Percentiles rank a stretch among this genome's conserved stretches.
phyloP scores from a whole-genome alignment of 2,329 filamentous ascomycete genomes.

The Ustilaginoidea virens region DNA sequence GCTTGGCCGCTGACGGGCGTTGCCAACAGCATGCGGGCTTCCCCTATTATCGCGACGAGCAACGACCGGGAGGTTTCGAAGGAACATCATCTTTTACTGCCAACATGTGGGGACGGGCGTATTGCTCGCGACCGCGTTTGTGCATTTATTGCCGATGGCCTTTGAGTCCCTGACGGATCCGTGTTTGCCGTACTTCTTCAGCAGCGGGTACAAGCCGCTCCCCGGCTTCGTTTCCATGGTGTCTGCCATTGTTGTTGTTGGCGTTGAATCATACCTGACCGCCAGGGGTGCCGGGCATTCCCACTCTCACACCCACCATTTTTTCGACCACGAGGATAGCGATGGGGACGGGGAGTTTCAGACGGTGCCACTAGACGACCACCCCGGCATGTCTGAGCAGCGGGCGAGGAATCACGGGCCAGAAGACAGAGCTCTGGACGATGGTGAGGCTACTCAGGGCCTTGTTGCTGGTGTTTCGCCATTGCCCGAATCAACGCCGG shows the following conservation, averaged over 20 bases:
- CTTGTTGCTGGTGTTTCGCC: constrained; percentile 44
- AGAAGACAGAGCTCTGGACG: constrained; percentile 32
- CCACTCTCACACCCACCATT: constrained; percentile 35
- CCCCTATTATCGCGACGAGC: constrained; percentile 47
- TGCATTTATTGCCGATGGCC: constrained; percentile 57
- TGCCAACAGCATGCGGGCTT: constrained; percentile 42
- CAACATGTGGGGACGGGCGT: constrained; percentile 73
- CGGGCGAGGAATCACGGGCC: constrained; percentile 26
- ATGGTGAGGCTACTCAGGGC: constrained; percentile 35
- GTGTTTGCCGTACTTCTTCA: constrained; percentile 68
- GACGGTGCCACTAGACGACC: constrained; percentile 8
- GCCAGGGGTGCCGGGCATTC: constrained; percentile 48
- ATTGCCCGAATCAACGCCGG: constrained; percentile 37
- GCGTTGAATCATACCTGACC: constrained; percentile 79
- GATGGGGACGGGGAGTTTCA: constrained; percentile 17
- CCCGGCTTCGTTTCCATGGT: constrained; percentile 72
- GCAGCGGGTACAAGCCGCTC: constrained; percentile 60
- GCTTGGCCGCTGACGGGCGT: constrained; percentile 1
- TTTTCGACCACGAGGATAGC: constrained; percentile 35
- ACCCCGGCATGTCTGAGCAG: constrained; percentile 19
- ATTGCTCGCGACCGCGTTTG: constrained; percentile 73
- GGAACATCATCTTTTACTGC: constrained; percentile 47
- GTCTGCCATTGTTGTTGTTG: constrained; percentile 67
- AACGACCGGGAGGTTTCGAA: constrained; percentile 40
- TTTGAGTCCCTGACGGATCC: constrained; percentile 52